Evolutionary conservation across 2,329 filamentous ascomycete genomes (phyloP).

Genomic region (Rosellinia necatrix): DNA sequence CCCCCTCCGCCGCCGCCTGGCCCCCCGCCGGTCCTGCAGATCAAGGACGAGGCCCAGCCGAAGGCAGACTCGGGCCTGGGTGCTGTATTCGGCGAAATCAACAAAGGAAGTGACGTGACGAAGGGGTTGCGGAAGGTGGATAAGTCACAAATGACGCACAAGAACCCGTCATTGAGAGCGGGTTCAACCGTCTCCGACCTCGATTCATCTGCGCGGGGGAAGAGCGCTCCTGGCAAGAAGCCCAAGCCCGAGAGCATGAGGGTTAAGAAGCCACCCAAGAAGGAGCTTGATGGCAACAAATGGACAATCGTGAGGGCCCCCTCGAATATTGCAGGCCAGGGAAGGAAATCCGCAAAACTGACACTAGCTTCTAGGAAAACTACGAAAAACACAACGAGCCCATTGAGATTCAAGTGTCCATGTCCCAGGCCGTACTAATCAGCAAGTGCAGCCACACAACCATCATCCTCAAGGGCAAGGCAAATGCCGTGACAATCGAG

Average conservation of each 20-base stretch:
- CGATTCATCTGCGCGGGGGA: conserved; percentile 63
- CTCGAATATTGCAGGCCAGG: neutral
- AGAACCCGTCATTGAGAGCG: conserved; percentile 86
- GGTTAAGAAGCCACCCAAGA: conserved; percentile 78
- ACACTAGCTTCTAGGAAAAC: conserved; percentile 68
- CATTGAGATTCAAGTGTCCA: conserved; percentile 78
- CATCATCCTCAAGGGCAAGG: conserved; percentile 87
- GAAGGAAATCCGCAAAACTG: conserved; percentile 9
- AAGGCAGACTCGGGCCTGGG: conserved; percentile 66
- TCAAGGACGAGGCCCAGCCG: conserved; percentile 54
- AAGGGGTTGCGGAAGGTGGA: conserved; percentile 91
- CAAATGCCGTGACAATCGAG: conserved; percentile 95
- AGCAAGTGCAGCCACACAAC: conserved; percentile 90
- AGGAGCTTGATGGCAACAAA: conserved; percentile 85
- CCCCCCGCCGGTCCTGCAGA: conserved; percentile 68
- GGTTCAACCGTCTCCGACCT: conserved; percentile 69
- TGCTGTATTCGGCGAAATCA: conserved; percentile 90
- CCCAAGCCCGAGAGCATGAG: conserved; percentile 86
- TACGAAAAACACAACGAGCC: conserved; percentile 76
- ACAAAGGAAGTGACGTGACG: conserved; percentile 87
- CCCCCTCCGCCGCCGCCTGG: conserved; percentile 67
- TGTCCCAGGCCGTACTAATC: conserved; percentile 89
- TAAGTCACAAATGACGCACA: conserved; percentile 96
- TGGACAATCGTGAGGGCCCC: conserved; percentile 72
- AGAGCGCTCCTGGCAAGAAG: conserved; percentile 87